Percentiles rank a stretch among this genome's conserved stretches.
phyloP scores from a whole-genome alignment of 2,329 filamentous ascomycete genomes.

The Diplodia sapinea region DNA sequence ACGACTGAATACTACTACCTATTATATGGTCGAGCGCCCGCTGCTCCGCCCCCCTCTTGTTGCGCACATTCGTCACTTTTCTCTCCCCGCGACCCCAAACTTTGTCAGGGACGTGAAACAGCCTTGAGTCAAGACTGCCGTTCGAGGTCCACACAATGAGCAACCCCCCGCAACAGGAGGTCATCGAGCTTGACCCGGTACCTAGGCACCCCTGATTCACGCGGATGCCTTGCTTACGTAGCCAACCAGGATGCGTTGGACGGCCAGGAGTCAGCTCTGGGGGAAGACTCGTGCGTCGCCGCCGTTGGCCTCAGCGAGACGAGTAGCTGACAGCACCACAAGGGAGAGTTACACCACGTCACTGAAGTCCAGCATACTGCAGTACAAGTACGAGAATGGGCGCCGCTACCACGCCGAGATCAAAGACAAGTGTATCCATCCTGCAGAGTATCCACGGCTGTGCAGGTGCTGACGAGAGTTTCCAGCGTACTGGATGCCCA shows the following conservation, averaged over 20 bases:
- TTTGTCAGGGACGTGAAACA: background rate
- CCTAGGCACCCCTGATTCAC: background rate
- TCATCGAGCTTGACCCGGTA: background rate
- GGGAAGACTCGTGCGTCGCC: constrained; percentile 21
- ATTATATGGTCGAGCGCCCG: background rate
- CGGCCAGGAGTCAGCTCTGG: constrained; percentile 5
- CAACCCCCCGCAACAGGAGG: background rate
- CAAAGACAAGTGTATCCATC: constrained; percentile 25
- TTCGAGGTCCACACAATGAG: background rate
- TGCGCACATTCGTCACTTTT: background rate
- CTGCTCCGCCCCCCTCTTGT: background rate
- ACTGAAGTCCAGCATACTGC: constrained; percentile 44
- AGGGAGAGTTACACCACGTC: constrained; percentile 39
- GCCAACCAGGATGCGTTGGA: background rate
- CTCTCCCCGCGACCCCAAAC: no score
- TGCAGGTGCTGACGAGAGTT: background rate
- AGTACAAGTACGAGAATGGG: constrained; percentile 34
- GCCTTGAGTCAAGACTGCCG: background rate
- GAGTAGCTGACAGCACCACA: background rate
- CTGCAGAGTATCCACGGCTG: background rate
- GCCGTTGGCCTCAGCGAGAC: background rate
- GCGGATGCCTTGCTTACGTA: background rate
- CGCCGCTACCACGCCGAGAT: constrained; percentile 32
- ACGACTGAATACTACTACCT: background rate
- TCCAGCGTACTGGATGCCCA: constrained; percentile 31